Percentiles rank a stretch among this genome's conserved stretches.
phyloP scores from a whole-genome alignment of 495 filamentous ascomycete species.

The Clohesyomyces aquaticus region DNA sequence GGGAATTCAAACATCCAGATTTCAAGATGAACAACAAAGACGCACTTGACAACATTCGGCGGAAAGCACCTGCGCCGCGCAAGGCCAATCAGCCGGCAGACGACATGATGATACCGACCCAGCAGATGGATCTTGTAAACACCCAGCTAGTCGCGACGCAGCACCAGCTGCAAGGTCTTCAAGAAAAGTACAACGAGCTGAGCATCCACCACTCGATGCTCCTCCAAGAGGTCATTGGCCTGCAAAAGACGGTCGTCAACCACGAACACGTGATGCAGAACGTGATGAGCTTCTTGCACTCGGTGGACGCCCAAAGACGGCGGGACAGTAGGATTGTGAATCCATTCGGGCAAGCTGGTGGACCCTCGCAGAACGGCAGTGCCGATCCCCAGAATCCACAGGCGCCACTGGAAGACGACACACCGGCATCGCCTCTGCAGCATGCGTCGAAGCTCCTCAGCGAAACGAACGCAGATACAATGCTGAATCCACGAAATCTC shows the following conservation, averaged over 20 bases:
- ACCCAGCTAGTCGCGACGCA: slow-evolving; percentile 87
- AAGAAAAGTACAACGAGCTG: slow-evolving; percentile 82
- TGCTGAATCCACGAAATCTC: slow-evolving; percentile 73
- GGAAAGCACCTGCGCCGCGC: slow-evolving; percentile 91
- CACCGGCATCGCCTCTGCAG: slow-evolving; percentile 79
- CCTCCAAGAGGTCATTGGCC: slow-evolving; percentile 79
- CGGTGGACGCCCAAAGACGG: slow-evolving; percentile 66
- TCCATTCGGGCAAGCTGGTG: slow-evolving; percentile 50
- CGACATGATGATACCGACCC: slow-evolving; percentile 76
- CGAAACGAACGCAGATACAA: slow-evolving; percentile 75
- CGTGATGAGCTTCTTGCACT: slow-evolving; percentile 71
- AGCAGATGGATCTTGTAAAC: slow-evolving; percentile 89
- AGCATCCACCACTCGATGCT: slow-evolving; percentile 84
- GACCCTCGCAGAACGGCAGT: slow-evolving; percentile 40
- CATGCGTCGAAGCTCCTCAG: slow-evolving; percentile 87
- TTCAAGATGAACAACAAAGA: slow-evolving; percentile 96
- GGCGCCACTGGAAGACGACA: slow-evolving; percentile 58
- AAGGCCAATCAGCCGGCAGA: slow-evolving; percentile 68
- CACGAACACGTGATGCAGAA: slow-evolving; percentile 77
- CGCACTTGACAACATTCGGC: slow-evolving; percentile 91
- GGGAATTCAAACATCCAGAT: slow-evolving; percentile 98
- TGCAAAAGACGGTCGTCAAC: slow-evolving; percentile 88
- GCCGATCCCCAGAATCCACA: slow-evolving; percentile 22
- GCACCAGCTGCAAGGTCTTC: slow-evolving; percentile 84
- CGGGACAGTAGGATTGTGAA: slow-evolving; percentile 62